Conservation (phyloP, 2,329 filamentous ascomycete genomes). For the Nemania serpens region DNA sequence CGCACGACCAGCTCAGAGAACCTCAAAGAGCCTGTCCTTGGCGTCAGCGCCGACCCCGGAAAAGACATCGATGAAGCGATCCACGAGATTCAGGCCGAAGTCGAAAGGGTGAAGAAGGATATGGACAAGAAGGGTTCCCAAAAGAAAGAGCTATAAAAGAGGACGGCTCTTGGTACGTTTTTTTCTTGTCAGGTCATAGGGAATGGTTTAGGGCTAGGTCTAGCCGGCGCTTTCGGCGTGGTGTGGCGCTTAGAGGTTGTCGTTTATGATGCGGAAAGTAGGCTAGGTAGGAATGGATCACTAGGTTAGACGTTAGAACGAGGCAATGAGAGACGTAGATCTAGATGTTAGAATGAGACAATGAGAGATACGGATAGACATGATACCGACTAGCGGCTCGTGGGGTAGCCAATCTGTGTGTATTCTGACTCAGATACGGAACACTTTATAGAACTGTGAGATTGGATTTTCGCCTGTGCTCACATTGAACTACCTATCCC, state of each 20-base stretch:
- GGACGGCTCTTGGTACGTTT: not conserved
- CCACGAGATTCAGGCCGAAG: conserved; percentile 72
- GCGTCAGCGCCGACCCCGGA: conserved; percentile 77
- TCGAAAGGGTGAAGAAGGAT: conserved; percentile 58
- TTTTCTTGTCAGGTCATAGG: not conserved
- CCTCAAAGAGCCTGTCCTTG: conserved; percentile 68
- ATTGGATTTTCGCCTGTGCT: no score
- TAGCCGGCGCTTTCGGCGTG: not conserved
- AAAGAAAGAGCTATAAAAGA: conserved; percentile 25
- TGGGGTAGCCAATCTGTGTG: not conserved
- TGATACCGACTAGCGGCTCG: not conserved
- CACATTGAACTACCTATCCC: no score
- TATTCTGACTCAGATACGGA: not conserved
- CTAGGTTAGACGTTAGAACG: not conserved
- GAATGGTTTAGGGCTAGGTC: not conserved
- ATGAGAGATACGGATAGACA: not conserved
- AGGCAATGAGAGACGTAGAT: conserved; percentile 5
- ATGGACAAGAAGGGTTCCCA: conserved; percentile 12
- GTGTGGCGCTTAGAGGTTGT: not conserved
- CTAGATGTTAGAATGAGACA: no score
- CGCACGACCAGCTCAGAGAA: conserved; percentile 63
- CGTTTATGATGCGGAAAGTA: not conserved
- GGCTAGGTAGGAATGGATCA: not conserved
- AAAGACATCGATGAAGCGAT: conserved; percentile 79
- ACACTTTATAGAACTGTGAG: no score